A percentile compares a stretch with the other conserved stretches of the same genome.
Conservation (phyloP, 768 basidiomycete genomes). For the Tulasnella sp. region DNA sequence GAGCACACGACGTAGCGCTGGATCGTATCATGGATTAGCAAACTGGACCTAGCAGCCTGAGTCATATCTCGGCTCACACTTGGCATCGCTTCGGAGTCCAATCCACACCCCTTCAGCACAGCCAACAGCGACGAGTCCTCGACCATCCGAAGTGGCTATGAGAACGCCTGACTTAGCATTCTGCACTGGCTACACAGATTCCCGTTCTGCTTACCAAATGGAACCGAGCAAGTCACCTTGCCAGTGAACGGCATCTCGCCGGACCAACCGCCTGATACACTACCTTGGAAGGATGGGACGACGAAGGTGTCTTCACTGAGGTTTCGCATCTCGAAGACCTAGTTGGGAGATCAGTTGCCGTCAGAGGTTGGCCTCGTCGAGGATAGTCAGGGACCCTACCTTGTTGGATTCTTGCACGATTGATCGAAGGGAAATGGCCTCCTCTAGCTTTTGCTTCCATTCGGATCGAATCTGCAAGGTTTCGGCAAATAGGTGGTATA, state of each 20-base stretch:
- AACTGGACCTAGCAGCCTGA: background rate
- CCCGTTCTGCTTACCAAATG: constrained; percentile 53
- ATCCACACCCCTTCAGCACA: constrained; percentile 96
- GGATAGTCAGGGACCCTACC: constrained; percentile 23
- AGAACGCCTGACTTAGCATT: background rate
- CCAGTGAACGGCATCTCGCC: constrained; percentile 38
- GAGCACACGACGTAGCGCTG: constrained; percentile 85
- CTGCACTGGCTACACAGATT: background rate
- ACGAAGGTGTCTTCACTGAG: constrained; percentile 83
- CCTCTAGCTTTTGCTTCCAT: constrained; percentile 84
- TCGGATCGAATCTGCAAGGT: constrained; percentile 60
- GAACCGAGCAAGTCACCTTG: constrained; percentile 90
- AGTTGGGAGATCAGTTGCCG: background rate
- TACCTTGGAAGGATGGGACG: constrained; percentile 50
- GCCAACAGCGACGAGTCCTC: constrained; percentile 82
- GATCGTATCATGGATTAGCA: background rate
- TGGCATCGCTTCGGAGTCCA: constrained; percentile 78
- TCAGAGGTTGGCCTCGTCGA: background rate
- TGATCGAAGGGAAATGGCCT: constrained; percentile 74
- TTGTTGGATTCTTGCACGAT: constrained; percentile 89
- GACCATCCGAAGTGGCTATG: constrained; percentile 70
- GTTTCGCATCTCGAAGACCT: constrained; percentile 84
- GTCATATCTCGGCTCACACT: constrained; percentile 41
- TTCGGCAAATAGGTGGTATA: constrained; percentile 83
- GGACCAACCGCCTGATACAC: background rate